Base-by-base conservation (phyloP, 140 eudicot species). In the Oenanthe javanica region DNA sequence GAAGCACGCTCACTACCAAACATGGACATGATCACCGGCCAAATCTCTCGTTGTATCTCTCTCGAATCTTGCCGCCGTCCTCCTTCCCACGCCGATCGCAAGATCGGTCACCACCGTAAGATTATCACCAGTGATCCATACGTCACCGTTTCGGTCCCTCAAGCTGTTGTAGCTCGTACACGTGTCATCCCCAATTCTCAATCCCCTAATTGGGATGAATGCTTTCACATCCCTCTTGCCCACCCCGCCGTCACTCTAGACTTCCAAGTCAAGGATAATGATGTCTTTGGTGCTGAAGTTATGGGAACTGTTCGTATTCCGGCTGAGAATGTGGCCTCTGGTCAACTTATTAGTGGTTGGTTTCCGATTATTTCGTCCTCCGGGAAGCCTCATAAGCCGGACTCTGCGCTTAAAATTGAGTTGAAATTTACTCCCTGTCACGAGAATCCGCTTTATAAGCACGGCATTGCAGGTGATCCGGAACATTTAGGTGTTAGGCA, bases 61-160 rank as follows among this genome's bases (percentile, higher is more conserved):
- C 80, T 85, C 57, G 79, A 85, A 52, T 81, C 87, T 78, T 91
- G 97, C 90, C 83, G 85, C 16, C 82, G 85, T 12, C 23, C 81
- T 79, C 16, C 83, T 79, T 69, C 76, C 57, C 46, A 54, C 80
- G 81, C 72, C 15, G 88, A 61, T 80, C 81, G 78, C 15, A 77
- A 80, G 76, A 21, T 73, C 73, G 83, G 76, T 5, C 80, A 57
- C 79, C 92, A 78, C 85, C 87, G 89, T 50, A 88, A 87, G 46
- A 86, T 92, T 36, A 95, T 95, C 59, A 90, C 99, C 40, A 95
- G 97, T 72, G 99, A 95, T 81, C 97, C 99, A 9, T 95, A 95
- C 84, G 99, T 95, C 76, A 90, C 94, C 50, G 97, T 92, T 12
- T 82, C 87, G 5, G 99, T 86, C n/a, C 99, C 97, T 0, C 97